Conservation (phyloP, 331 rosid species). For the Dryas integrifolia region DNA sequence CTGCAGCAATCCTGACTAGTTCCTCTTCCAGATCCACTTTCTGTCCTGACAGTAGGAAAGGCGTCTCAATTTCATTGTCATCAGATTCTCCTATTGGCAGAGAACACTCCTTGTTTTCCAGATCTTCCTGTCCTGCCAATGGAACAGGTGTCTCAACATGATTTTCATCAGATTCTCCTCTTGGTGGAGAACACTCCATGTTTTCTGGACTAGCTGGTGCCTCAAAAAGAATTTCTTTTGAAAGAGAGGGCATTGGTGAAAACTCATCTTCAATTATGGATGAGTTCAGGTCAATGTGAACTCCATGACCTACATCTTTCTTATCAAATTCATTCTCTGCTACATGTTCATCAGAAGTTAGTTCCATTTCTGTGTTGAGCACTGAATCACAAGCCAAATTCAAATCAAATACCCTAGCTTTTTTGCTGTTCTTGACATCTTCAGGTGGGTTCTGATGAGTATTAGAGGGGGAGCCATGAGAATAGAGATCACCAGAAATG, state of each 20-base stretch:
- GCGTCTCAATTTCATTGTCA: constrained; percentile 39
- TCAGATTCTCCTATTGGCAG: constrained; percentile 27
- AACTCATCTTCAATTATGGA: constrained; percentile 42
- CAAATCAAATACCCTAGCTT: constrained; percentile 25
- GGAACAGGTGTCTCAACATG: constrained; percentile 5
- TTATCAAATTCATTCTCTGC: constrained; percentile 26
- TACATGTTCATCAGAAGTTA: constrained; percentile 25
- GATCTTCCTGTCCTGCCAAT: not conserved
- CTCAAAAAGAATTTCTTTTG: constrained; percentile 44
- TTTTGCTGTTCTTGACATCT: constrained; percentile 30
- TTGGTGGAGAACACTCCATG: constrained; percentile 68
- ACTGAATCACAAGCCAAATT: constrained; percentile 26
- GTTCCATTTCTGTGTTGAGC: constrained; percentile 24
- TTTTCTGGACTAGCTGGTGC: constrained; percentile 71
- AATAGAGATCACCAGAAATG: constrained; percentile 22
- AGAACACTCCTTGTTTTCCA: not conserved
- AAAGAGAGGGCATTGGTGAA: constrained; percentile 22
- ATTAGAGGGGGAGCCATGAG: constrained; percentile 21
- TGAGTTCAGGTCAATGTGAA: constrained; percentile 61
- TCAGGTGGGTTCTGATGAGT: constrained; percentile 23
- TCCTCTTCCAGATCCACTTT: constrained; percentile 44
- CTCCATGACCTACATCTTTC: constrained; percentile 29
- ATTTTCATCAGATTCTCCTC: constrained; percentile 24
- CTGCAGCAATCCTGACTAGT: constrained; percentile 52
- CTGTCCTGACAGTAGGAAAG: constrained; percentile 27